phyloP scores from a whole-genome alignment of 2,329 filamentous ascomycete species.

The Nothophaeocryptopus gaeumannii region DNA sequence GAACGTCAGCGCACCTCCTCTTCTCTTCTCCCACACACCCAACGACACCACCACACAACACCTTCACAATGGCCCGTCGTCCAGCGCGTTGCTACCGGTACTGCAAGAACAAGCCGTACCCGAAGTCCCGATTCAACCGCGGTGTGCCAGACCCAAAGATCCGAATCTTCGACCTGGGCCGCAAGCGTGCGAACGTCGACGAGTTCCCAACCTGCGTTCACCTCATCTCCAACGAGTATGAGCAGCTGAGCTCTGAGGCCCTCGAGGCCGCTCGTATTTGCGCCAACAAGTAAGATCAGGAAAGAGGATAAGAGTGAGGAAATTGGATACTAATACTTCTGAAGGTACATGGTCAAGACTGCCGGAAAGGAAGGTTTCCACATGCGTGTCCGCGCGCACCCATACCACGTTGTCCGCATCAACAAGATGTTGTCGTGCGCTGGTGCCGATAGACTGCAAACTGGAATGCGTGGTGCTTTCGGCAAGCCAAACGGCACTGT shows the following conservation, averaged over 20 bases:
- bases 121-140: slow-evolving; percentile 99
- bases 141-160: slow-evolving; percentile 67
- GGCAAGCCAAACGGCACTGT: slow-evolving; percentile 99
- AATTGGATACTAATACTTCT: slow-evolving; percentile 5
- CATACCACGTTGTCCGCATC: slow-evolving; percentile 99
- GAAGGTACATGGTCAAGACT: slow-evolving; percentile 65
- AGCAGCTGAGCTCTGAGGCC: slow-evolving; percentile 99
- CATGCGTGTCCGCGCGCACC: slow-evolving; percentile 79
- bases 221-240: slow-evolving; percentile 99
- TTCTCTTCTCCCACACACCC: slow-evolving; percentile 41
- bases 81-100: slow-evolving; percentile 96
- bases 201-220: slow-evolving; percentile 99
- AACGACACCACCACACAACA: slow-evolving; percentile 50
- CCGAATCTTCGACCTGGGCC: slow-evolving; percentile 72
- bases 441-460: slow-evolving; percentile 99
- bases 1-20: slow-evolving; percentile 23
- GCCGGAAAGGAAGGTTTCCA: slow-evolving; percentile 71
- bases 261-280: slow-evolving; percentile 99
- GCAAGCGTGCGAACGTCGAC: slow-evolving; percentile 96
- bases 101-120: slow-evolving; percentile 99
- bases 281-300: slow-evolving; percentile 82
- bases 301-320: slow-evolving; percentile 4
- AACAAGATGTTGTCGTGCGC: slow-evolving; percentile 99
- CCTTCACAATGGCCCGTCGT: slow-evolving; percentile 97
- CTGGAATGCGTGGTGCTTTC: slow-evolving; percentile 99